Percentiles rank a stretch among this genome's conserved stretches.
Evolutionary conservation across 805 yeast genomes (phyloP).

Genomic region (Zygosaccharomyces lentus): DNA sequence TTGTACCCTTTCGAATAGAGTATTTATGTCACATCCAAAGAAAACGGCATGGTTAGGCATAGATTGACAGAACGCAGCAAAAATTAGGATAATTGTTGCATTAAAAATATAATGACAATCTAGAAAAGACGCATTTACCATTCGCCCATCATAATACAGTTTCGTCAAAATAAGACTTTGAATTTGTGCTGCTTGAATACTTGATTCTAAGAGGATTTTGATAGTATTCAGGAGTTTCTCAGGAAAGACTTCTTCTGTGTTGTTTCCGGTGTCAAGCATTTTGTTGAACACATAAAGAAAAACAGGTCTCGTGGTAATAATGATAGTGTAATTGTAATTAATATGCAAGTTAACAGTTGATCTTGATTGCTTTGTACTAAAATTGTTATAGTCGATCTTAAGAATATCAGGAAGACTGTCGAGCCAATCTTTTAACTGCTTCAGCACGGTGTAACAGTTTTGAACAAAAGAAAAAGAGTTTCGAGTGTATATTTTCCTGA

Average conservation of each 20-base stretch:
- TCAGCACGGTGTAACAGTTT: slow-evolving; percentile 18
- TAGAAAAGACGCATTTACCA: slow-evolving; percentile 18
- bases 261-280: slow-evolving; percentile 7
- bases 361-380: slow-evolving; percentile 10
- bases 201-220: slow-evolving; percentile 15
- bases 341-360: slow-evolving; percentile 21
- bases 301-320: slow-evolving; percentile 20
- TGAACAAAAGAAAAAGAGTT: slow-evolving; percentile 17
- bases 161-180: slow-evolving; percentile 18
- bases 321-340: slow-evolving; percentile 21
- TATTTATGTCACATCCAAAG: slow-evolving; percentile 10
- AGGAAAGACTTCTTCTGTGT: slow-evolving; percentile 11
- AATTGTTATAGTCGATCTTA: slow-evolving; percentile 15
- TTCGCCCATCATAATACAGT: slow-evolving; percentile 16
- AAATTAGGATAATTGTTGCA: slow-evolving; percentile 16
- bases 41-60: slow-evolving; percentile 10
- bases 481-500: slow-evolving; percentile 19
- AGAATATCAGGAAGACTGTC: slow-evolving; percentile 15
- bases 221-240: slow-evolving; percentile 10
- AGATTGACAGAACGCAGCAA: slow-evolving; percentile 17
- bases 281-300: slow-evolving; percentile 21
- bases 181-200: slow-evolving; percentile 20
- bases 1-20: slow-evolving; percentile 15
- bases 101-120: slow-evolving; percentile 23
- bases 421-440: slow-evolving; percentile 16